Evolutionary conservation across 2,329 filamentous ascomycete species (phyloP), one percentile per base, ranked within the genome.

Genomic region (Alternaria triticimaculans): DNA sequence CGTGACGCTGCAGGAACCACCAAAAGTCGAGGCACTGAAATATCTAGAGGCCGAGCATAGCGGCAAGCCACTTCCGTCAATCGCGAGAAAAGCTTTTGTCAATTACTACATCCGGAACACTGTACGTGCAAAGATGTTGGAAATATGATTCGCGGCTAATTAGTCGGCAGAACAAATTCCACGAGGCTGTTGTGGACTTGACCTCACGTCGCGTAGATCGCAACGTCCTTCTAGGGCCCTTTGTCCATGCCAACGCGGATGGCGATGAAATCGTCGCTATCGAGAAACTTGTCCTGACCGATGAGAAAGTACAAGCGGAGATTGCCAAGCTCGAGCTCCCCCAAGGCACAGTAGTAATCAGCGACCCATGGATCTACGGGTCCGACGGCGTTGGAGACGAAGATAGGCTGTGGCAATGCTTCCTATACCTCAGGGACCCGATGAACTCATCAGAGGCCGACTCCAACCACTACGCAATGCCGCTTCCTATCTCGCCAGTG

Each of bases 301-400:
- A 89, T 66, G 83, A 84, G 26, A 82, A 81, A 4, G 87, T 90
- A 9, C 81, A 87, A 70, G 86, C 85, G 3, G 87, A 87, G 65
- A 83, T 89, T 59, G 85, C 84, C 33, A 89, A 89, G 69, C 68
- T 90, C 63, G 77, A 88, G 61, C 81, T 90, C 1, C 87, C 88
- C 0, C 78, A 86, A 66, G 87, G 86, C 20, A 83, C 87, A 7
- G 83, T 83, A 2, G 82, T 90, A 20, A 85, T 88, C 64, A 82
- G 84, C 55, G 88, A 89, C 66, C 87, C 87, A 0, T 94, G 91
- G 91, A 92, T 92, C 41, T 94, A 93, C 66, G 87, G 83, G 9
- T 78, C 82, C 11, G 83, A 85, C 70, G 84, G 83, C n/a, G 69
- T 85, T 44, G 74, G 80, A 57, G 83, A 85, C 55, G 82, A 84